Conservation (phyloP, 352 stramenopile genomes). For the Pythium volutum region DNA sequence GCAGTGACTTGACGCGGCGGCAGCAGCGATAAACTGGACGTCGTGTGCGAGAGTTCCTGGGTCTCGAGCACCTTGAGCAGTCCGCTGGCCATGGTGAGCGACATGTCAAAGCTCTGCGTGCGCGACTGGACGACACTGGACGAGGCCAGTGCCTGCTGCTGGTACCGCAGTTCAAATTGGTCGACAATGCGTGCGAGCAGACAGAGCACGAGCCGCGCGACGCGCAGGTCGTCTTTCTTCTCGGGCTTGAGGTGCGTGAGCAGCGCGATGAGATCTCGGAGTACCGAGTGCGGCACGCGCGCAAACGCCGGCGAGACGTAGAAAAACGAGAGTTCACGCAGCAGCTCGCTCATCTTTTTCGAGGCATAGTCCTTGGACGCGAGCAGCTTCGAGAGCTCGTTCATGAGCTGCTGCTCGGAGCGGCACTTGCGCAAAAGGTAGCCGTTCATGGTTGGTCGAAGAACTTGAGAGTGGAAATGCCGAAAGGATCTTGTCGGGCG, state of each 20-base stretch:
- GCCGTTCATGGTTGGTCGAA: slow-evolving; percentile 42
- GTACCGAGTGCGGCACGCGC: slow-evolving; percentile 56
- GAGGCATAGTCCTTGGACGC: slow-evolving; percentile 53
- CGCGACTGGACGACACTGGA: slow-evolving; percentile 11
- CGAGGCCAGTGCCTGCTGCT: slow-evolving; percentile 17
- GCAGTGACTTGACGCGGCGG: slow-evolving; percentile 47
- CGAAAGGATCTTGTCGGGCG: neutral
- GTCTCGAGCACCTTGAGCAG: slow-evolving; percentile 54
- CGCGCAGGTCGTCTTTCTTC: slow-evolving; percentile 78
- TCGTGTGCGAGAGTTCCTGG: slow-evolving; percentile 32
- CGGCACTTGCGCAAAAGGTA: slow-evolving; percentile 69
- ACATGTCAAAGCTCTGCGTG: slow-evolving; percentile 49
- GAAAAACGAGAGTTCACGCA: slow-evolving; percentile 71
- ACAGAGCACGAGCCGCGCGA: slow-evolving; percentile 58
- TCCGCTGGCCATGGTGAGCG: slow-evolving; percentile 34
- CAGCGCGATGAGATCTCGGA: slow-evolving; percentile 59
- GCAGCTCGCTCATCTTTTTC: slow-evolving; percentile 67
- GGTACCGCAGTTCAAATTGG: slow-evolving; percentile 51
- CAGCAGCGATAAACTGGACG: slow-evolving; percentile 22
- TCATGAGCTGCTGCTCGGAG: slow-evolving; percentile 83
- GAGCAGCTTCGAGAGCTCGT: slow-evolving; percentile 69
- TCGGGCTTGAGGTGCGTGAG: slow-evolving; percentile 64
- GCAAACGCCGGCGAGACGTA: slow-evolving; percentile 55
- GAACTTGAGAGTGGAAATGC: neutral
- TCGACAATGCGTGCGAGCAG: slow-evolving; percentile 60